Evolutionary conservation across 441 rosid species (phyloP).

Genomic region (Pelargonium fulgidum): DNA sequence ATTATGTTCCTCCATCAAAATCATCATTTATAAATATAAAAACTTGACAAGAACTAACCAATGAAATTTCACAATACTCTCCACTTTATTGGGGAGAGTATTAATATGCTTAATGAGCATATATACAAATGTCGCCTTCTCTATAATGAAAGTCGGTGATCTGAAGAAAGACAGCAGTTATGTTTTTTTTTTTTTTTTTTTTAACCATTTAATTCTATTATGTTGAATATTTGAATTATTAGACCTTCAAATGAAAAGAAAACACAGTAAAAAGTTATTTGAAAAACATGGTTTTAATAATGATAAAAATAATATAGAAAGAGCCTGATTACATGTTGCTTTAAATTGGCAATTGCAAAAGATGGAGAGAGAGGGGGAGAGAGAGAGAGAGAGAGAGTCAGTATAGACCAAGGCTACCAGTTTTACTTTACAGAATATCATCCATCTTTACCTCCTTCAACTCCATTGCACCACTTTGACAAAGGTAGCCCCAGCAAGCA

Average conservation of each 20-base stretch:
- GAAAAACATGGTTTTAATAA: neutral
- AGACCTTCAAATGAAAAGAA: neutral
- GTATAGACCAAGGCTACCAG: neutral
- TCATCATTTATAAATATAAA: neutral
- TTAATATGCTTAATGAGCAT: neutral
- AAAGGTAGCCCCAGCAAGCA: conserved; percentile 97
- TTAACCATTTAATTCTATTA: neutral
- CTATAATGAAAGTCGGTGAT: neutral
- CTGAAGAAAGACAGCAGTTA: neutral
- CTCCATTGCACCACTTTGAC: conserved; percentile 88
- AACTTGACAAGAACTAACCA: neutral
- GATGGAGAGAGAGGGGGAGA: neutral
- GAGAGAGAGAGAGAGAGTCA: neutral
- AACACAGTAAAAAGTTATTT: neutral
- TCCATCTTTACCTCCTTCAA: conserved; percentile 63
- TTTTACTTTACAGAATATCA: neutral
- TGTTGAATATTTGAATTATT: neutral
- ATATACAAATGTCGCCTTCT: neutral
- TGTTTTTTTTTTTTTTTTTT: neutral
- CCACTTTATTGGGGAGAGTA: too few relatives aligned
- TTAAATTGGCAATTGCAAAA: neutral
- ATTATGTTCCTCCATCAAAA: neutral
- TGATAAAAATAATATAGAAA: neutral
- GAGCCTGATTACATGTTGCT: neutral
- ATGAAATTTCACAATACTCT: neutral